Evolutionary conservation across 1,284 basidiomycete species (phyloP).

Genomic region (Apiotrichum veenhuisii): DNA sequence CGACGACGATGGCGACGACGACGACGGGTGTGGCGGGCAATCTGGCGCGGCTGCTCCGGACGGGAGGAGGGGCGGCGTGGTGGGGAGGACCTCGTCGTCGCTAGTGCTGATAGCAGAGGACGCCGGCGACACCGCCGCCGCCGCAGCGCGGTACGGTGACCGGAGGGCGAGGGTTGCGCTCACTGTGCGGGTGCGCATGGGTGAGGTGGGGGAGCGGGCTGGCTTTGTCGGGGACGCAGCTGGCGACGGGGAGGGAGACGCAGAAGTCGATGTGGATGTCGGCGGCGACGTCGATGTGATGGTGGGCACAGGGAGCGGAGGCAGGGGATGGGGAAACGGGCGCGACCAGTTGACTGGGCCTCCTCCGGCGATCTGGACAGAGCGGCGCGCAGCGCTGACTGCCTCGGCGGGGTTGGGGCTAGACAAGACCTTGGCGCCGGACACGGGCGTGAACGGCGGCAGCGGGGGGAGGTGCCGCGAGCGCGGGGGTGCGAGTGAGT

Average conservation of each 20-base stretch:
- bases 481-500: not conserved
- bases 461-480: not conserved
- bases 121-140: slow-evolving; percentile 13
- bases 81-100: slow-evolving; percentile 15
- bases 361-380: slow-evolving; percentile 3
- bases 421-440: not conserved
- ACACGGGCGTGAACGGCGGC: not conserved
- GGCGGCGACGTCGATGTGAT: not conserved
- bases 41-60: not conserved
- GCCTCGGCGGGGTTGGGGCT: slow-evolving; percentile 1
- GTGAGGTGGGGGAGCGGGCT: not conserved
- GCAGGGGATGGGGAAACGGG: slow-evolving; percentile 13
- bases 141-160: slow-evolving; percentile 5
- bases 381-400: not conserved
- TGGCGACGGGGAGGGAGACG: slow-evolving; percentile 5
- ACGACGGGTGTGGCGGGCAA: no score
- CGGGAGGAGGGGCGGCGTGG: slow-evolving; percentile 11
- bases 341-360: slow-evolving; percentile 29
- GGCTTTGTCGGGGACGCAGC: no score
- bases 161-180: slow-evolving; percentile 17
- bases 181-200: not conserved
- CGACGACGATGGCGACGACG: no score
- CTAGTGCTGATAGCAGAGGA: slow-evolving; percentile 15
- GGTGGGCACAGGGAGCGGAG: not conserved
- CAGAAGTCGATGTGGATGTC: not conserved